phyloP scores from a whole-genome alignment of 2,329 filamentous ascomycete genomes.

The Niveomyces coronatus region DNA sequence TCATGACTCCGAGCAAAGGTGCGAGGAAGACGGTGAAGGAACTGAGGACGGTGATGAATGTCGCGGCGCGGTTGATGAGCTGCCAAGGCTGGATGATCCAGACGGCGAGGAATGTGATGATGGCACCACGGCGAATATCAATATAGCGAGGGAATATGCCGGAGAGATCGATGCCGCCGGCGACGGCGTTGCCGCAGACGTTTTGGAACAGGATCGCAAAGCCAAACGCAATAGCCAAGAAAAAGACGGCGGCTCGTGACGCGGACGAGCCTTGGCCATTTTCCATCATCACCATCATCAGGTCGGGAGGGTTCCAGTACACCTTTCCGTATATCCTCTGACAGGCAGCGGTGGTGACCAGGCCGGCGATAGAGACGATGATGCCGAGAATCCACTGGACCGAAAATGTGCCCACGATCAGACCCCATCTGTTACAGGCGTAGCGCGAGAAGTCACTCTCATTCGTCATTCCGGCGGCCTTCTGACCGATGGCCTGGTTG shows the following conservation, averaged over 20 bases:
- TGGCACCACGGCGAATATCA: constrained; percentile 18
- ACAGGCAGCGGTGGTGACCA: constrained; percentile 18
- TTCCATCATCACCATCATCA: constrained; percentile 20
- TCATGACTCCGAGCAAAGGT: constrained; percentile 20
- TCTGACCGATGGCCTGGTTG: constrained; percentile 18
- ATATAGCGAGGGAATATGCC: constrained; percentile 19
- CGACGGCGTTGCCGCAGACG: constrained; percentile 19
- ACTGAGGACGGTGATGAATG: constrained; percentile 18
- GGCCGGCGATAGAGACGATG: constrained; percentile 17
- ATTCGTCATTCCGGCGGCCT: constrained; percentile 20
- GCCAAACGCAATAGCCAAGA: constrained; percentile 17
- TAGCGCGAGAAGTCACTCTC: constrained; percentile 21
- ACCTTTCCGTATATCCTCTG: constrained; percentile 18
- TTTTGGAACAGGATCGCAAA: constrained; percentile 21
- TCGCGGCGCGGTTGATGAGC: constrained; percentile 19
- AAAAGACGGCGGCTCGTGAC: constrained; percentile 20
- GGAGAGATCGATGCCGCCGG: constrained; percentile 20
- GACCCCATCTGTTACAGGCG: constrained; percentile 8
- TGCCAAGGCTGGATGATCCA: constrained; percentile 21
- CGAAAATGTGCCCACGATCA: background rate
- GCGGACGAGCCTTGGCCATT: constrained; percentile 13
- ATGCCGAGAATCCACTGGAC: constrained; percentile 15
- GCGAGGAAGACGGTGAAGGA: constrained; percentile 21
- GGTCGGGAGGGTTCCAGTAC: constrained; percentile 18
- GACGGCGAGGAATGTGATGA: constrained; percentile 15